Percentiles rank a stretch among this genome's conserved stretches.
Conservation (phyloP, 2,329 filamentous ascomycete genomes). For the Chaetomiaceae sp. region DNA sequence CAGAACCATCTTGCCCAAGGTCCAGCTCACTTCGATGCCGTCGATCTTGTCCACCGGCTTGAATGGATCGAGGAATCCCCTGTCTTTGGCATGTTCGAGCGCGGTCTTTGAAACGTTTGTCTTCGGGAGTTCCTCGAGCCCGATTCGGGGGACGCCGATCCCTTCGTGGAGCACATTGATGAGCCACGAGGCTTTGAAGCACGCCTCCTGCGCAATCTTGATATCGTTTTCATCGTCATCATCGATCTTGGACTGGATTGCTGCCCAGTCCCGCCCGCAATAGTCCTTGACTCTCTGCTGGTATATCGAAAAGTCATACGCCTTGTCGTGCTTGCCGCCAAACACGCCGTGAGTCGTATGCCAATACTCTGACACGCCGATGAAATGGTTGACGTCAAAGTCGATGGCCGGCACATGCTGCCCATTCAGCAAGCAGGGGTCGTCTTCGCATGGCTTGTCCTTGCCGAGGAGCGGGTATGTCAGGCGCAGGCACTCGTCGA, state of each 20-base stretch:
- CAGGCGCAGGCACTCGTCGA: slow-evolving; percentile 74
- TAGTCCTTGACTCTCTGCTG: slow-evolving; percentile 80
- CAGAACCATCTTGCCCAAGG: slow-evolving; percentile 89
- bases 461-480: slow-evolving; percentile 88
- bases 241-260: slow-evolving; percentile 63
- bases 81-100: slow-evolving; percentile 62
- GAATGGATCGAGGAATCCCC: slow-evolving; percentile 78
- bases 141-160: slow-evolving; percentile 84
- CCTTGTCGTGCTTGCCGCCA: slow-evolving; percentile 68
- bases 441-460: slow-evolving; percentile 74
- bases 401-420: slow-evolving; percentile 93
- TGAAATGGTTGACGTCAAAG: slow-evolving; percentile 95
- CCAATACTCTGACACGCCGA: slow-evolving; percentile 98
- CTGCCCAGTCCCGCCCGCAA: slow-evolving; percentile 76
- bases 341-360: slow-evolving; percentile 97
- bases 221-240: slow-evolving; percentile 67
- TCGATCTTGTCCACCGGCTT: slow-evolving; percentile 90
- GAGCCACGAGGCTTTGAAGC: slow-evolving; percentile 97
- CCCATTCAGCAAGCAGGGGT: slow-evolving; percentile 85
- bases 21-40: slow-evolving; percentile 93
- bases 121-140: slow-evolving; percentile 60
- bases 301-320: slow-evolving; percentile 87
- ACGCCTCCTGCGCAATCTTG: slow-evolving; percentile 76
- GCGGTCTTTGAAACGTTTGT: slow-evolving; percentile 71
- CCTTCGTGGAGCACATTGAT: slow-evolving; percentile 96